Evolutionary conservation across 2,329 filamentous ascomycete genomes (phyloP), one percentile per base, ranked within the genome.

Genomic region (Fusarium xylarioides): DNA sequence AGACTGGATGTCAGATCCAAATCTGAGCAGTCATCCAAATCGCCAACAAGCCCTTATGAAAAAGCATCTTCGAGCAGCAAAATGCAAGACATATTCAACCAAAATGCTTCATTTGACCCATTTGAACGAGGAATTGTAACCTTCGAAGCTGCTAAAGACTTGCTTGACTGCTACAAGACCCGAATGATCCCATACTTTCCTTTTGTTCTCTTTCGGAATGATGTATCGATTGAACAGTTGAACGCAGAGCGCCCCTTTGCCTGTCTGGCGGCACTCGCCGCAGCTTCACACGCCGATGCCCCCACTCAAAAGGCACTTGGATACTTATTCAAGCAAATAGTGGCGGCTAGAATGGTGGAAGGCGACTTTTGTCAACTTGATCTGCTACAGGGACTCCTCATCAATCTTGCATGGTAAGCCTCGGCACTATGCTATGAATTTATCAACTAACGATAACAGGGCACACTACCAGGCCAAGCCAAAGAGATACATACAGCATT

Each of bases 401-500:
- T 81, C 9, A 66, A 76, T 38, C 55, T 81, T 12, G 79, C 80
- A 30, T 81, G 80, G 80, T 81, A 70, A 1, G 70, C 3, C 49
- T 53, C 7, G 0, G 1, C 4, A 1, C 16, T 7, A 3, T 4
- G 3, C 7, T 5, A 4, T 2, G 7, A 7, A 2, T 7, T 1
- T 15, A 4, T 5, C n/a, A 21, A 21, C 73, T 75, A 11, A 75
- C 8, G 9, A 2, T 11, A 21, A 5, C 30, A 81, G 80, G 80
- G 80, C 78, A 16, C 80, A 81, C 23, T 81, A 77, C 26, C 78
- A 79, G 32, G 73, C 79, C 2, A 71, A 77, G 7, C 75, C 78
- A 1, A 75, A 76, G 14, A 72, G 76, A 53, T 77, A 79, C 14
- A 79, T 74, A 2, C 80, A 81, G 15, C 74, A 80, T 42, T 40